Conservation (phyloP, 805 yeast species). For the Nematodospora valgi region DNA sequence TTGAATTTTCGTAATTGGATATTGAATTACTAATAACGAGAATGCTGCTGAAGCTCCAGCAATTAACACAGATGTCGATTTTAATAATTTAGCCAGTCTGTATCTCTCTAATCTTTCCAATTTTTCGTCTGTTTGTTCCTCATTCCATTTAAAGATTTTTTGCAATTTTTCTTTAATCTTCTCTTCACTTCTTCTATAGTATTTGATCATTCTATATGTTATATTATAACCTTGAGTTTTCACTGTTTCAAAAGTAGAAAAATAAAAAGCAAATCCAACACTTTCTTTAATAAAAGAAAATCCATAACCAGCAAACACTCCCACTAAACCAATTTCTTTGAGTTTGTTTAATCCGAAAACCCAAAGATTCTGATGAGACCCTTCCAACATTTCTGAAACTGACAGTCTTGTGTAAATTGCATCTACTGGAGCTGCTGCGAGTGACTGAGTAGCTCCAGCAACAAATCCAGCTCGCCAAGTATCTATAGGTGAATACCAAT, state of each 20-base stretch:
- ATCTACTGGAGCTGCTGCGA: constrained; percentile 91
- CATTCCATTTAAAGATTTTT: constrained; percentile 13
- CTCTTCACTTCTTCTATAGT: constrained; percentile 40
- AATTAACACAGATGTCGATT: constrained; percentile 64
- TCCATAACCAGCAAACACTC: constrained; percentile 89
- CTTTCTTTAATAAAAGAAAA: constrained; percentile 74
- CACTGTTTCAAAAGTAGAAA: constrained; percentile 73
- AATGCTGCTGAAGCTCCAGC: constrained; percentile 91
- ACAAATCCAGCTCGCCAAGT: constrained; percentile 77
- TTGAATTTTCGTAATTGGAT: constrained; percentile 78
- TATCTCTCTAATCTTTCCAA: constrained; percentile 27
- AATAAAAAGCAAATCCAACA: constrained; percentile 81
- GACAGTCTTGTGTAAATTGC: constrained; percentile 82
- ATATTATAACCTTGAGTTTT: constrained; percentile 62
- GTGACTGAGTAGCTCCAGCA: constrained; percentile 86
- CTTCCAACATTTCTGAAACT: constrained; percentile 67
- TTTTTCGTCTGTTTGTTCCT: constrained; percentile 18
- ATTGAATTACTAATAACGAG: constrained; percentile 72
- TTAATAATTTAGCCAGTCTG: constrained; percentile 48
- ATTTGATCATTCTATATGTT: constrained; percentile 43
- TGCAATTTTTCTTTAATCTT: constrained; percentile 30
- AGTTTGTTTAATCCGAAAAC: constrained; percentile 66
- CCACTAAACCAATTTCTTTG: constrained; percentile 69
- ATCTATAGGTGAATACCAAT: constrained; percentile 39
- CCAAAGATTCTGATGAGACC: constrained; percentile 72